Evolutionary conservation across 2,329 filamentous ascomycete genomes (phyloP), one percentile per base, ranked within the genome.

Genomic region (Mariannaea elegans): DNA sequence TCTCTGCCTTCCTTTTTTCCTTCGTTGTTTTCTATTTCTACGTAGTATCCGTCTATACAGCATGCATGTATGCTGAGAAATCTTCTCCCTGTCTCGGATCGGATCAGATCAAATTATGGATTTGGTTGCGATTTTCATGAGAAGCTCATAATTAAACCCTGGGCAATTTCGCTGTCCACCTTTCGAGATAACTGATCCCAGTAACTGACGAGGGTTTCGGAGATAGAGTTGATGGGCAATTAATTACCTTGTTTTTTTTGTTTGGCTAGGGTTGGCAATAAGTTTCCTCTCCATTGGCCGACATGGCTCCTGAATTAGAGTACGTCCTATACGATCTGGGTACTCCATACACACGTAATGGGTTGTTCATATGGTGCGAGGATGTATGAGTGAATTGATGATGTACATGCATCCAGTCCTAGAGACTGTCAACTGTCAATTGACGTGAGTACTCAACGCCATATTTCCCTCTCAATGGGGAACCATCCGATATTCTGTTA

Each of bases 141-240:
- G 8, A 7, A 16, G 27, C 27, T n/a, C 18, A 16, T 7, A n/a
- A n/a, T n/a, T n/a, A n/a, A n/a, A n/a, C n/a, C n/a, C 38, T 38
- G n/a, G 38, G 18, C 14, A 21, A 16, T 39, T 18, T 41, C 9
- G 14, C 19, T 44, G 27, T n/a, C n/a, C n/a, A n/a, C n/a, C n/a
- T n/a, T n/a, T n/a, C n/a, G n/a, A n/a, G n/a, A n/a, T n/a, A n/a
- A n/a, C n/a, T n/a, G n/a, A n/a, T n/a, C n/a, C n/a, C n/a, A n/a
- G n/a, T 27, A 27, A 64, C 54, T 56, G 56, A 60, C 55, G 63
- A 61, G 61, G 65, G 56, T 47, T 68, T 68, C 44, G 56, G 58
- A 61, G 53, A 59, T 67, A 61, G 53, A 48, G 41, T 27, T 23
- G 13, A 44, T 10, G 19, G 27, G 18, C 7, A 23, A 46, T 16